These are phyloP conservation scores for Colletotrichum sp. DNA, from an alignment of 2,329 filamentous ascomycete genomes.

Conservation along the genomic window DNA sequence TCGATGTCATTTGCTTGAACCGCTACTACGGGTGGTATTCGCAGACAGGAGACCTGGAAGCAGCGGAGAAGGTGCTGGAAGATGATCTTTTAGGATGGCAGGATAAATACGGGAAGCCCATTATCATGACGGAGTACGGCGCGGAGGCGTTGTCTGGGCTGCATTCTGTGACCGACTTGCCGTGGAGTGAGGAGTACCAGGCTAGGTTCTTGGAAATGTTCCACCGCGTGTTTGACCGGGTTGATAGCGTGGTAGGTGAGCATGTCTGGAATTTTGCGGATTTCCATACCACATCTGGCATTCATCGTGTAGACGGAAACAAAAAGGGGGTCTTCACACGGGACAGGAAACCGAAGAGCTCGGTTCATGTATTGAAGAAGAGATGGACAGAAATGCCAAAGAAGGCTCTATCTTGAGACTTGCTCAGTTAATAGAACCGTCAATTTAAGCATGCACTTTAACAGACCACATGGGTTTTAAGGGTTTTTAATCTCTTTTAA, in stretches of 20 bases:
- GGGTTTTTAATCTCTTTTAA: not conserved
- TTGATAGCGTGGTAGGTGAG: constrained; percentile 31
- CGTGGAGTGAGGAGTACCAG: constrained; percentile 35
- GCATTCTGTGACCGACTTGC: constrained; percentile 27
- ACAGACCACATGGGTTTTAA: not conserved
- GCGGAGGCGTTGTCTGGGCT: constrained; percentile 31
- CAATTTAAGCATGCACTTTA: too few species aligned
- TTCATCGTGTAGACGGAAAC: constrained; percentile 27
- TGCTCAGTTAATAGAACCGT: rapidly evolving
- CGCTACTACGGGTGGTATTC: constrained; percentile 33
- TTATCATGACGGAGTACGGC: constrained; percentile 33
- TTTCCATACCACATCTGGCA: constrained; percentile 24
- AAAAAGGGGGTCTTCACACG: constrained; percentile 30
- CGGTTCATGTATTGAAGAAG: constrained; percentile 19
- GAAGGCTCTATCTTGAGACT: not conserved
- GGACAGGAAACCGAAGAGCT: constrained; percentile 25
- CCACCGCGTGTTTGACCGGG: constrained; percentile 31
- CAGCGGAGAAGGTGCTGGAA: constrained; percentile 26
- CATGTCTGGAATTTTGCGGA: constrained; percentile 31
- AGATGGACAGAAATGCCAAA: constrained; percentile 13
- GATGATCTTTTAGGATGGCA: constrained; percentile 28
- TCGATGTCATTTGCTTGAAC: constrained; percentile 32
- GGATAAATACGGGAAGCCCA: constrained; percentile 29
- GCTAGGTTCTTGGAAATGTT: constrained; percentile 28
- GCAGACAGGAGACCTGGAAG: constrained; percentile 25